Base-by-base conservation (phyloP, 2,329 filamentous ascomycete species). In the Colletotrichum sansevieriae region DNA sequence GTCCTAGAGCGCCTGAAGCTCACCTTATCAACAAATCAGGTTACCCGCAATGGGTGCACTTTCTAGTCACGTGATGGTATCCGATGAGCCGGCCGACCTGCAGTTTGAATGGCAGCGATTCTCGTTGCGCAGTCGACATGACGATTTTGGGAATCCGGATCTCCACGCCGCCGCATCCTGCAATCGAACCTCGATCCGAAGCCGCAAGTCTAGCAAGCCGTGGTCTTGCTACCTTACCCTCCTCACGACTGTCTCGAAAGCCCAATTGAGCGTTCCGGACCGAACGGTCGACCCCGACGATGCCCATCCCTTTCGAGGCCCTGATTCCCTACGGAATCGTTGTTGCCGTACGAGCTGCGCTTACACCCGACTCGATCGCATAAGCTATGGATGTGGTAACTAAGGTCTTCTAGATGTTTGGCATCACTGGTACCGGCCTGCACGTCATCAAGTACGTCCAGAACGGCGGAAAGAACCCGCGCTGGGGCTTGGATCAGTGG, bases 281-380 rank as follows among this genome's bases (percentile, higher is more conserved):
- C 60, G 49, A 51, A 65, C 69, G 37, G 55, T 71, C 63, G 13
- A 72, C 72, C 69, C 71, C 71, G 79, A 79, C 76, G 61, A 91
- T 91, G 88, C 86, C 86, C 68, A 80, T 91, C 72, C 88, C 88
- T 55, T 91, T 90, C 80, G 88, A 91, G 79, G 81, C 87, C 57
- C 76, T 91, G 72, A 82, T 91, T 79, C 88, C 88, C 49, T 90
- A 90, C 79, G 88, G 81, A 78, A 90, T 91, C 83, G 87, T 90
- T 78, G 78, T 88, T 74, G 83, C 79, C 76, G 88, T 90, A 84
- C 54, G 67, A 70, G 37, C 56, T 70, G 39, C 41, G 52, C 29
- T 18, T 79, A 87, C 46, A 54, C 43, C 56, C 33, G 20, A 11
- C 20, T 15, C 9, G 33, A 33, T n/a, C 8, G n/a, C 1, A 13